These are phyloP conservation scores for Botryotinia convoluta DNA, from an alignment of 2,329 filamentous ascomycete species.

Conservation along the genomic window DNA sequence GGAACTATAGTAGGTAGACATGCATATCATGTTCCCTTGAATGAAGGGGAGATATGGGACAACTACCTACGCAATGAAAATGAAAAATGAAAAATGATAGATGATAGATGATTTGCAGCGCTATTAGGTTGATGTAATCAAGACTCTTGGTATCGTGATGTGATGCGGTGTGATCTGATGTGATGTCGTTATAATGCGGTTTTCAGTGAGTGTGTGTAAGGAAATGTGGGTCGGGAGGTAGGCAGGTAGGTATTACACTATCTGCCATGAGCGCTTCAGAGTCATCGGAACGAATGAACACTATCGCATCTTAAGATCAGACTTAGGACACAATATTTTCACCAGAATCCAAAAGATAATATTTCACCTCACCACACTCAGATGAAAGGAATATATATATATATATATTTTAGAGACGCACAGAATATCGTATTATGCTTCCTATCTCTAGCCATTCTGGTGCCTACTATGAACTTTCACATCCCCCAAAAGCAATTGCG, in stretches of 20 bases:
- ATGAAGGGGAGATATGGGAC: background rate
- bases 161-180: background rate
- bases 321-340: background rate
- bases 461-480: background rate
- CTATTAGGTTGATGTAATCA: background rate
- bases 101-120: slow-evolving; percentile 27
- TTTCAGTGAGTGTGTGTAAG: too few relatives aligned
- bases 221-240: background rate
- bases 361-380: too few relatives aligned
- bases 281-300: background rate
- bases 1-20: slow-evolving; percentile 26
- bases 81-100: slow-evolving; percentile 33
- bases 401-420: too few relatives aligned
- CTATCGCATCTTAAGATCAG: background rate
- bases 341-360: background rate
- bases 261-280: background rate
- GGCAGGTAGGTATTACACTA: background rate
- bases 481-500: background rate
- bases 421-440: background rate
- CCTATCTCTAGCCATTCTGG: background rate
- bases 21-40: slow-evolving; percentile 16
- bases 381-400: too few relatives aligned
- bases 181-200: background rate
- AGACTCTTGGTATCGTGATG: background rate
- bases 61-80: slow-evolving; percentile 22